phyloP scores from a whole-genome alignment of 345 rosid species.

The Linum lewisii region DNA sequence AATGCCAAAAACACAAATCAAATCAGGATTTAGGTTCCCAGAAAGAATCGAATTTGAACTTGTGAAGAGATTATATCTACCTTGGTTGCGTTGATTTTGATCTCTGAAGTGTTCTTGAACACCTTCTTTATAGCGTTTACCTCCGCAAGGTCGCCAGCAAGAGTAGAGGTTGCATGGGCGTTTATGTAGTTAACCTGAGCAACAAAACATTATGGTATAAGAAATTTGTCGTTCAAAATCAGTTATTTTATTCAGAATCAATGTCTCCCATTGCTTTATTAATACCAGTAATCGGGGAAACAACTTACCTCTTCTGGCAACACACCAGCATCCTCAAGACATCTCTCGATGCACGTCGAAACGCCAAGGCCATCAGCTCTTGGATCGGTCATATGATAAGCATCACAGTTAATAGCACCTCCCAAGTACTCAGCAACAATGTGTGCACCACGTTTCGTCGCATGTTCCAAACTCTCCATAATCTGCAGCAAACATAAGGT shows the following conservation, averaged over 20 bases:
- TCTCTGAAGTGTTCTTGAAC: constrained; percentile 66
- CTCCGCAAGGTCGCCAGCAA: constrained; percentile 98
- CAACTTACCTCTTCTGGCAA: constrained; percentile 3
- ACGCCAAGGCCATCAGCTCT: constrained; percentile 5
- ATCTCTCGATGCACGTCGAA: background rate
- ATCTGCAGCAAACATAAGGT: background rate
- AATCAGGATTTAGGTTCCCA: constrained; percentile 5
- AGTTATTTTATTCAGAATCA: too few relatives aligned
- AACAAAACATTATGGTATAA: background rate
- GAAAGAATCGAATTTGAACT: background rate
- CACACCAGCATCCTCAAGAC: constrained; percentile 7
- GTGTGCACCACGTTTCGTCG: constrained; percentile 5
- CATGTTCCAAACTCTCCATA: constrained; percentile 7
- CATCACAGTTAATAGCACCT: constrained; percentile 8
- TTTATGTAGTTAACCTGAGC: constrained; percentile 90
- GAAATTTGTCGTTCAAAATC: background rate
- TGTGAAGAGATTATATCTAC: constrained; percentile 25
- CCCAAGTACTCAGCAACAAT: constrained; percentile 27
- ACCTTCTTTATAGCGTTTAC: constrained; percentile 92
- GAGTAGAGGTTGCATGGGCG: constrained; percentile 95
- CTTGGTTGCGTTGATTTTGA: constrained; percentile 97
- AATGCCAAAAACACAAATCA: constrained; percentile 7
- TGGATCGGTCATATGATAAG: constrained; percentile 22
- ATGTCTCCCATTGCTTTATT: background rate
- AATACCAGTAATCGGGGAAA: background rate